Evolutionary conservation across 1,139 yeast species (phyloP), one percentile per base, ranked within the genome.

Genomic region (Yamadazyma diddensiae): DNA sequence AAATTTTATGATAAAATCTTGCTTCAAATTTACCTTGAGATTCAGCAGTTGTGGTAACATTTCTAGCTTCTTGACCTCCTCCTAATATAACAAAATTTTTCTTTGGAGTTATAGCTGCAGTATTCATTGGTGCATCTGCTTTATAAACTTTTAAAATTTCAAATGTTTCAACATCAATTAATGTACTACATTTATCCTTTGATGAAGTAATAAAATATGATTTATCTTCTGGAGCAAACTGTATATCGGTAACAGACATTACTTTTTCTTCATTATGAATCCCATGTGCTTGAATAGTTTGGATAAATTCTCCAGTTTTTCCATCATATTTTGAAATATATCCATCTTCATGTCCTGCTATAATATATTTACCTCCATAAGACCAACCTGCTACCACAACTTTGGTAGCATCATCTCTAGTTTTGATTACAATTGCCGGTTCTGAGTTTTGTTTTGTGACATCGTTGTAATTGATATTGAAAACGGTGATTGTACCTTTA

Each of bases 51-150:
- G 97, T 92, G 29, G 99, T 92, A 58, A 92, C 99, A 61, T 90
- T 94, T 64, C 90, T 79, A 25, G 98, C 98, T 57, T 90, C 97
- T 70, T 92, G 98, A 78, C 99, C 99, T 65, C 99, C 99, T 36
- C 98, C 98, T 45, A 94, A 73, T 35, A 92, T 82, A 42, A 92
- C 86, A 57, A 82, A 90, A 57, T 92, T 94, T 65, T 94, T 92
- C 37, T 79, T 70, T 17, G 97, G 92, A 7, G 98, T 90, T 47
- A 92, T 82, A 44, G 95, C 83, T 17, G 97, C 98, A 21, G 95
- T 79, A 69, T 94, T 94, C 75, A 94, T 76, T 38, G 98, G 97
- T 32, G 95, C 90, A 58, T 88, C 97, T 6, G 96, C 83, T 50
- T 73, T 77, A 62, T 73, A 92, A 17, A 78, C 80, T 65, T 90